Percentiles rank a stretch among this genome's conserved stretches.
Conservation (phyloP, 176 grass and related monocot genomes). For the Oryza brachyantha region DNA sequence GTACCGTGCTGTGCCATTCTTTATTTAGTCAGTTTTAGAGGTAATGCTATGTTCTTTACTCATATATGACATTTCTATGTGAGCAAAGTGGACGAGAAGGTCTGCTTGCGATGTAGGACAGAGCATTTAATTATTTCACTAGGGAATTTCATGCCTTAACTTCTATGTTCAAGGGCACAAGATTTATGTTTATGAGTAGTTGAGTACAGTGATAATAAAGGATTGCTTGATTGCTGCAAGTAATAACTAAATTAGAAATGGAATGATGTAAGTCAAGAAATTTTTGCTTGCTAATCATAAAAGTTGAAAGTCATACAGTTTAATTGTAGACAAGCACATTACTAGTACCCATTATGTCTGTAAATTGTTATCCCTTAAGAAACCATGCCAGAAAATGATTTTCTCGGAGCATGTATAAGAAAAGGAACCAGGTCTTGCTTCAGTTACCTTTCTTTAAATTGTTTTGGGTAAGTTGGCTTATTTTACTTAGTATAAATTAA, state of each 20-base stretch:
- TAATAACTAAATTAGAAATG: not conserved
- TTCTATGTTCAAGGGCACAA: not conserved
- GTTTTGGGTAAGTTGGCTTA: not conserved
- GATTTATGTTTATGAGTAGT: not conserved
- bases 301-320: not conserved
- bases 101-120: not conserved
- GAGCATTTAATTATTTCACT: not conserved
- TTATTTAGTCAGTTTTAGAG: not conserved
- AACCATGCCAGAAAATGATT: not conserved
- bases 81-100: not conserved
- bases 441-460: not conserved
- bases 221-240: not conserved
- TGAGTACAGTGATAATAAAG: not conserved
- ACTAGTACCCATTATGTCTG: not conserved
- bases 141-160: not conserved
- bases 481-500: not conserved
- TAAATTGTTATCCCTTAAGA: not conserved
- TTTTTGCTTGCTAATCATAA: not conserved
- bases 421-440: not conserved
- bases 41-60: not conserved
- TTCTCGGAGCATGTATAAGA: not conserved
- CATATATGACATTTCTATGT: not conserved
- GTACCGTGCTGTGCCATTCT: not conserved
- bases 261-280: not conserved
- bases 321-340: not conserved